Conservation (phyloP, 495 filamentous ascomycete species). For the Penicillium egyptiacum region DNA sequence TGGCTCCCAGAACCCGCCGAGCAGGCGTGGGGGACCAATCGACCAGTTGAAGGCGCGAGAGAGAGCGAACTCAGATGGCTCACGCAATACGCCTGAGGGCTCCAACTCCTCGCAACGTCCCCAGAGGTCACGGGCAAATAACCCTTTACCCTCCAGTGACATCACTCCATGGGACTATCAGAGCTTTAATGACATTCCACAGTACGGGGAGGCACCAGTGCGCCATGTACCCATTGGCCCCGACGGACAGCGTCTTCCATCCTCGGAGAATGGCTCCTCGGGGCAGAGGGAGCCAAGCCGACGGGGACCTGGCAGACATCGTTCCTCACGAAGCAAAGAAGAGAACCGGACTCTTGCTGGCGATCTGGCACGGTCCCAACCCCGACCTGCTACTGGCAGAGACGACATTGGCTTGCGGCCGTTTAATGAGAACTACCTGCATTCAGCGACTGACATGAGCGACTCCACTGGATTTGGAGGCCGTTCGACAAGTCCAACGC, state of each 20-base stretch:
- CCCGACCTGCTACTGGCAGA: slow-evolving; percentile 62
- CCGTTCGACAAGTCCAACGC: slow-evolving; percentile 74
- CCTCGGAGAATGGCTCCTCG: slow-evolving; percentile 37
- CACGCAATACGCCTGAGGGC: slow-evolving; percentile 25
- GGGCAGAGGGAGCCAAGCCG: slow-evolving; percentile 52
- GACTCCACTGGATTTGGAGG: slow-evolving; percentile 49
- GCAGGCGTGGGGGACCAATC: slow-evolving; percentile 47
- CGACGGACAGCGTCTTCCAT: slow-evolving; percentile 64
- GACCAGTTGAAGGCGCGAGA: slow-evolving; percentile 59
- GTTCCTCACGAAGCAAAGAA: slow-evolving; percentile 69
- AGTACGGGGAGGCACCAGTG: slow-evolving; percentile 81
- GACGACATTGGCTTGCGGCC: slow-evolving; percentile 63
- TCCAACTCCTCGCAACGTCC: slow-evolving; percentile 62
- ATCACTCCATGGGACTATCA: slow-evolving; percentile 96
- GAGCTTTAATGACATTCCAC: slow-evolving; percentile 78
- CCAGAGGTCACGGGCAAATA: slow-evolving; percentile 64
- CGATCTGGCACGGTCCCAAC: slow-evolving; percentile 45
- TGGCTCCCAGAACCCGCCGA: slow-evolving; percentile 25
- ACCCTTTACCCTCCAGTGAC: slow-evolving; percentile 86
- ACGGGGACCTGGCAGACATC: slow-evolving; percentile 70
- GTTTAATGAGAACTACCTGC: slow-evolving; percentile 45
- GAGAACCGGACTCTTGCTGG: slow-evolving; percentile 56
- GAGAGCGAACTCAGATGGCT: slow-evolving; percentile 70
- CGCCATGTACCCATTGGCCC: slow-evolving; percentile 68
- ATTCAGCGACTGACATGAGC: slow-evolving; percentile 44